Evolutionary conservation across 179 eudicot genomes (phyloP).

Genomic region (Camellia oleifera): DNA sequence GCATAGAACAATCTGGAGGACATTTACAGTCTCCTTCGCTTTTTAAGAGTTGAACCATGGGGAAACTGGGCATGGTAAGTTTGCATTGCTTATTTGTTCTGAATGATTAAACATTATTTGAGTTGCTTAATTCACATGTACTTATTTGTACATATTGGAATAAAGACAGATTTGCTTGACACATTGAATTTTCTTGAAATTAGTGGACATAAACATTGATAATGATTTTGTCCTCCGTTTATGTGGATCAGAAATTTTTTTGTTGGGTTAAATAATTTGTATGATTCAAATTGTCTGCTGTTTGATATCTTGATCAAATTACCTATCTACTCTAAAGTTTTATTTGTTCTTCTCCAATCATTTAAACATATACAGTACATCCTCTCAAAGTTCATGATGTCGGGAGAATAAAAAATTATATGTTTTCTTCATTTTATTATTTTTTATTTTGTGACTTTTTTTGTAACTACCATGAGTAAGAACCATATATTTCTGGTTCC

Average conservation of each 20-base stretch:
- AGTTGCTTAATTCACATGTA: neutral
- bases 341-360: neutral
- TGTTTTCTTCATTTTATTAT: too few species aligned
- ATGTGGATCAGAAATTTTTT: neutral
- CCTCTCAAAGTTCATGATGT: too few species aligned
- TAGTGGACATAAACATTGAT: neutral
- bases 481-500: neutral
- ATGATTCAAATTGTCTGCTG: neutral
- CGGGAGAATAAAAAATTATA: too few species aligned
- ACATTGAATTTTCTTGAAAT: neutral
- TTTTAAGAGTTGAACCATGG: slow-evolving; percentile 97
- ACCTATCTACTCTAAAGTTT: neutral
- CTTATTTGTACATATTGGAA: neutral
- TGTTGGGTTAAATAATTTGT: neutral
- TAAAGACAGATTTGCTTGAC: neutral
- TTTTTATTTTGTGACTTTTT: neutral
- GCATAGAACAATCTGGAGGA: slow-evolving; percentile 93
- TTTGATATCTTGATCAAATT: neutral
- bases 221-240: neutral
- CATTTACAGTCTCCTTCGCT: slow-evolving; percentile 90
- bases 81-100: slow-evolving; percentile 14
- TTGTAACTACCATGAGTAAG: neutral
- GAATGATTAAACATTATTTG: neutral
- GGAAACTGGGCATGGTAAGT: slow-evolving; percentile 98
- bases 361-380: neutral